Evolutionary conservation across 148 eudicot genomes (phyloP), one percentile per base, ranked within the genome.

Genomic region (Rhododendron mucronatum): DNA sequence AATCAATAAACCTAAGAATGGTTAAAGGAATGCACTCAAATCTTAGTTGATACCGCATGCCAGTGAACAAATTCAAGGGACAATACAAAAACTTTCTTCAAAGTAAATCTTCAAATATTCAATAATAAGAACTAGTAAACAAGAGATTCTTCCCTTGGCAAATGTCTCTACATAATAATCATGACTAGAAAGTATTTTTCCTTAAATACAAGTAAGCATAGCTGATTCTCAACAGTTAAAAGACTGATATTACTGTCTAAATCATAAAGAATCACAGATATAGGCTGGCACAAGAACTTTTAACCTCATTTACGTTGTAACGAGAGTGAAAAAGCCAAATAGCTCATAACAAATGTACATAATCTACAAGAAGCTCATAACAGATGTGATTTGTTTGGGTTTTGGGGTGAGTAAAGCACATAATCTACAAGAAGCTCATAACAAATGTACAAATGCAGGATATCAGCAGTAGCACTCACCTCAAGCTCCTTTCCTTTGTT

Each of bases 381-480:
- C 59, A 88, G 88, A 89, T 90, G 61, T 91, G 57, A 53, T 53
- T 53, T 53, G 53, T 15, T 53, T 13, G 57, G 57, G 4, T 53
- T 53, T 15, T 13, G 71, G 71, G 81, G 69, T 84, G 81, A 61
- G n/a, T 82, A 63, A 73, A 83, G 79, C 80, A 82, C 80, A 85
- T 2, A 82, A 91, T 90, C 90, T 89, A 91, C 92, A 93, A 90
- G 81, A 83, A 81, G 85, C 88, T 88, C 88, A 87, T 48, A 63
- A 83, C 53, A 89, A 87, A 90, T 92, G 63, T 91, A 92, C 91
- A 94, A 78, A 90, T 90, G 90, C 80, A 88, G 81, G 82, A 83
- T 79, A 85, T 51, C 87, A 87, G 4, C 21, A 57, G 63, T 4
- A 57, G 41, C 80, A 92, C 88, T 86, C 87, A 86, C 84, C 82